Conservation (phyloP, 2,329 filamentous ascomycete species). For the Fonsecaea erecta region DNA sequence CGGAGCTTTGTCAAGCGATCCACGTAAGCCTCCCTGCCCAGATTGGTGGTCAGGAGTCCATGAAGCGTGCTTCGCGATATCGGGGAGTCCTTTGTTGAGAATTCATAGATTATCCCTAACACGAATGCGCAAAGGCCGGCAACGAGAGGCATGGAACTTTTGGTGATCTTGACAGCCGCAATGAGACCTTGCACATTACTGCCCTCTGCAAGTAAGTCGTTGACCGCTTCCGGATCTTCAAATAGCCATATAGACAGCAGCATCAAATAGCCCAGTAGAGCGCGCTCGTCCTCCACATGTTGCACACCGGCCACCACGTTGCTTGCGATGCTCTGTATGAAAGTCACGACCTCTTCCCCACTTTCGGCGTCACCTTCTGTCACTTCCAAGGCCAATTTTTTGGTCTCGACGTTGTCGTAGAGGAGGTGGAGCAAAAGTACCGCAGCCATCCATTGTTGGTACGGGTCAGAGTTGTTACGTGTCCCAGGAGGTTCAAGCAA, state of each 20-base stretch:
- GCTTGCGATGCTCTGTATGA: constrained; percentile 83
- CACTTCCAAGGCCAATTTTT: constrained; percentile 77
- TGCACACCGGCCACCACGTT: constrained; percentile 83
- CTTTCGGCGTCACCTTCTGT: constrained; percentile 85
- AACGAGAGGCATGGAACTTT: constrained; percentile 67
- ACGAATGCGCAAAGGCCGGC: constrained; percentile 84
- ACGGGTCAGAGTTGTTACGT: constrained; percentile 73
- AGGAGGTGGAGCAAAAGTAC: constrained; percentile 85
- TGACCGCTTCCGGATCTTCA: constrained; percentile 86
- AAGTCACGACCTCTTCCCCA: constrained; percentile 93
- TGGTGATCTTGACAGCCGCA: constrained; percentile 69
- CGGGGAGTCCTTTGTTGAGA: constrained; percentile 95
- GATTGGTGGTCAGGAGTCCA: constrained; percentile 72
- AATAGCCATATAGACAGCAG: constrained; percentile 87
- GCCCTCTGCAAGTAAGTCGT: constrained; percentile 89
- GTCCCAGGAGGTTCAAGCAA: constrained; percentile 70
- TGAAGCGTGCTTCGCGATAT: constrained; percentile 81
- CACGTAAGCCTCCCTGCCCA: constrained; percentile 86
- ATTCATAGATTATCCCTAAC: constrained; percentile 90
- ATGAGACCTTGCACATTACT: constrained; percentile 88
- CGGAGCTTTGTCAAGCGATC: constrained; percentile 79
- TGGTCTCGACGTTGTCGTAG: constrained; percentile 78
- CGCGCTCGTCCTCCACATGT: constrained; percentile 74
- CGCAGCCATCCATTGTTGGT: constrained; percentile 86
- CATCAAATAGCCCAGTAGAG: constrained; percentile 86